A percentile compares a stretch with the other conserved stretches of the same genome.
Evolutionary conservation across 192 early-diverging fungal species (phyloP).

Genomic region (Cetraspora pellucida): DNA sequence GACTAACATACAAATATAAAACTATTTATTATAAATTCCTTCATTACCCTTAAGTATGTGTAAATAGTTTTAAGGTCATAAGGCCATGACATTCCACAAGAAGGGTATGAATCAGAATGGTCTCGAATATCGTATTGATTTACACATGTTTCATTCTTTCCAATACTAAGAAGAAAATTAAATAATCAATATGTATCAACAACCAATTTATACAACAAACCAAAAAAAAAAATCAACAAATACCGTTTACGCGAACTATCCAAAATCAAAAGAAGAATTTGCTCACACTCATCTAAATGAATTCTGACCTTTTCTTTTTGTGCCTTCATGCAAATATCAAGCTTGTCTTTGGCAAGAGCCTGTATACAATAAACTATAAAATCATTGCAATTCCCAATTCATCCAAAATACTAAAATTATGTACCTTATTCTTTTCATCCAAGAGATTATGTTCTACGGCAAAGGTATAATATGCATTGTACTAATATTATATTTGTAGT

Average conservation of each 20-base stretch:
- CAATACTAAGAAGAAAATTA: background rate
- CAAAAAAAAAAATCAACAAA: background rate
- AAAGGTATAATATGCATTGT: conserved; percentile 50
- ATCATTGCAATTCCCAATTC: background rate
- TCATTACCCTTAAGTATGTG: conserved; percentile 54
- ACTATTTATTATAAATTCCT: background rate
- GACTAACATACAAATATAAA: no score
- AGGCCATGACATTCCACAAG: conserved; percentile 62
- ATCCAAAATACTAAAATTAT: background rate
- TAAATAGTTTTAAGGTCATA: conserved; percentile 51
- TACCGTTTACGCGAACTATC: background rate
- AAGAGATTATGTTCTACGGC: conserved; percentile 38
- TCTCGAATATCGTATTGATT: conserved; percentile 64
- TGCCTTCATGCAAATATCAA: conserved; percentile 41
- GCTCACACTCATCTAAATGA: conserved; percentile 45
- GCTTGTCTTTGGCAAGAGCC: conserved; percentile 25
- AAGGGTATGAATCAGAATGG: conserved; percentile 43
- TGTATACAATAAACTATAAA: background rate
- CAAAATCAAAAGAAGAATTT: conserved; percentile 34
- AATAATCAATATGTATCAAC: background rate
- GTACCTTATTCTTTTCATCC: conserved; percentile 35
- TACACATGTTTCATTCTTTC: conserved; percentile 42
- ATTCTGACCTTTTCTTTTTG: conserved; percentile 39
- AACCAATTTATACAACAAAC: background rate
- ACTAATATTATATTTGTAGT: conserved; percentile 34